phyloP scores from a whole-genome alignment of 805 yeast species.

The Candida chauliodis region DNA sequence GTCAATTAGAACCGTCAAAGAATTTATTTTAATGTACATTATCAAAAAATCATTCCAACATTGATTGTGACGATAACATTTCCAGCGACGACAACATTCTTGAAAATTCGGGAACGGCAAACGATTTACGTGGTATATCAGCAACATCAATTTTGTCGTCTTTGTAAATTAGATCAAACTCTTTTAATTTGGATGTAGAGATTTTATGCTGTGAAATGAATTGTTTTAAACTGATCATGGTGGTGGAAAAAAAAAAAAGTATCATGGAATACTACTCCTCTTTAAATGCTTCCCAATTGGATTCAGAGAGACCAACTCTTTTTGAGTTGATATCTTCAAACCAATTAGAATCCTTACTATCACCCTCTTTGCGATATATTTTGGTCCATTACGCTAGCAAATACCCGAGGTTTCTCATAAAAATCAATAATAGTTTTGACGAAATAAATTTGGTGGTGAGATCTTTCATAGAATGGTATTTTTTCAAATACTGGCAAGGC shows the following conservation, averaged over 20 bases:
- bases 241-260: neutral
- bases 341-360: slow-evolving; percentile 70
- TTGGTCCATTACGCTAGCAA: slow-evolving; percentile 76
- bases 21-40: slow-evolving; percentile 6
- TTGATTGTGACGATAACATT: slow-evolving; percentile 3
- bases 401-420: slow-evolving; percentile 66
- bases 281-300: slow-evolving; percentile 71
- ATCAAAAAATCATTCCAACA: slow-evolving; percentile 2
- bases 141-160: slow-evolving; percentile 2
- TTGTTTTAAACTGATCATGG: slow-evolving; percentile 5
- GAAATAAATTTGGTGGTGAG: slow-evolving; percentile 64
- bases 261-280: slow-evolving; percentile 80
- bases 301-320: slow-evolving; percentile 75
- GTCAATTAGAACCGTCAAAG: slow-evolving; percentile 28
- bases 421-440: slow-evolving; percentile 67
- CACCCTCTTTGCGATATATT: slow-evolving; percentile 80
- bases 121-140: neutral
- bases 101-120: neutral
- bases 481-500: slow-evolving; percentile 71
- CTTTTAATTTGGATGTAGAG: slow-evolving; percentile 6
- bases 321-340: slow-evolving; percentile 83
- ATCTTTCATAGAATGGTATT: slow-evolving; percentile 67
- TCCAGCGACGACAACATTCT: slow-evolving; percentile 1
- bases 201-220: slow-evolving; percentile 5
- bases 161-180: slow-evolving; percentile 8